Conservation (phyloP, 352 stramenopile species). For the Pythium coloratum region DNA sequence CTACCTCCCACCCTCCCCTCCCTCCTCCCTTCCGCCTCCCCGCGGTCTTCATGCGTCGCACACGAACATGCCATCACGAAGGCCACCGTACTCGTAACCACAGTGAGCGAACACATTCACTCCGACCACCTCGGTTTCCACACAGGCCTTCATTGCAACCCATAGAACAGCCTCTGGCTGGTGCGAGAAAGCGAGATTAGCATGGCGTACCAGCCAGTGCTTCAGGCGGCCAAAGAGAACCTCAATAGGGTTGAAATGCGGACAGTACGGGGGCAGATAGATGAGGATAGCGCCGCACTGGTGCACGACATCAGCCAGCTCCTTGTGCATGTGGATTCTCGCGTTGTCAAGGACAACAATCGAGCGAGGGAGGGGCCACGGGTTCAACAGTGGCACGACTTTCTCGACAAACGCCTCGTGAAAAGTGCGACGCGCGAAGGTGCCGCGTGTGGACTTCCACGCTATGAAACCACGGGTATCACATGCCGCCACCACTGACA, state of each 20-base stretch:
- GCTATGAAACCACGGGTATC: constrained; percentile 15
- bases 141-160: no score
- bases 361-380: constrained; percentile 37
- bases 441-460: constrained; percentile 11
- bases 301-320: constrained; percentile 11
- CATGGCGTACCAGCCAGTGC: constrained; percentile 10
- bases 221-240: constrained; percentile 19
- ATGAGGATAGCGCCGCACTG: constrained; percentile 11
- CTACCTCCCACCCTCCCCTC: no score
- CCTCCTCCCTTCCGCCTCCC: no score
- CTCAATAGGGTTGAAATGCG: constrained; percentile 25
- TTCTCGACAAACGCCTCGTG: constrained; percentile 8
- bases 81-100: no score
- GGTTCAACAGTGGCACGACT: constrained; percentile 18
- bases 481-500: constrained; percentile 11
- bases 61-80: no score
- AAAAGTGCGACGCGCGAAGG: constrained; percentile 15
- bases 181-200: constrained; percentile 1
- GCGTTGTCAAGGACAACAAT: constrained; percentile 60
- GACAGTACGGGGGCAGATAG: constrained; percentile 20
- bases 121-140: no score
- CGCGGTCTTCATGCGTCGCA: no score
- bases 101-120: no score
- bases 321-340: constrained; percentile 47
- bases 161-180: no score